Evolutionary conservation across 164 flowering plant species (phyloP).

Genomic region (Berberis thunbergii): DNA sequence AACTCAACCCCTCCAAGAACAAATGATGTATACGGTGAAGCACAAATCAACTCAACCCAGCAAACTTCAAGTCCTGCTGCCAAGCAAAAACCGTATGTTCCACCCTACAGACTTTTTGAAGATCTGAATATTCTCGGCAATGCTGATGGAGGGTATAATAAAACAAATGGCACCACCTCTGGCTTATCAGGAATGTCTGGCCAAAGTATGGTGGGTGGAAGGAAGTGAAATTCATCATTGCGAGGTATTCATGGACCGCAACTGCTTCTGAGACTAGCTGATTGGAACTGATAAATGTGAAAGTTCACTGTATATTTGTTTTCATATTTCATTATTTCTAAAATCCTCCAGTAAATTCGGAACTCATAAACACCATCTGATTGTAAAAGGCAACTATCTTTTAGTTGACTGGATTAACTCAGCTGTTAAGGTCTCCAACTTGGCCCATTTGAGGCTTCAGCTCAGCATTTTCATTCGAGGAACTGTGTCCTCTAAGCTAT

Average conservation of each 20-base stretch:
- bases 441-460: no score
- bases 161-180: constrained; percentile 12
- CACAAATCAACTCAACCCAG: constrained; percentile 15
- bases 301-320: no score
- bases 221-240: constrained; percentile 13
- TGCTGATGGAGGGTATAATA: constrained; percentile 38
- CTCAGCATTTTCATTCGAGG: no score
- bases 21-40: constrained; percentile 14
- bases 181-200: constrained; percentile 28
- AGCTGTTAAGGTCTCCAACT: no score
- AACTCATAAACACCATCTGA: no score
- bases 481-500: no score
- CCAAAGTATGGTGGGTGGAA: constrained; percentile 19
- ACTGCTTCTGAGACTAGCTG: not conserved
- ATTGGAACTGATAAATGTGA: no score
- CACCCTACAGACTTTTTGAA: constrained; percentile 81
- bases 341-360: no score
- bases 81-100: constrained; percentile 64
- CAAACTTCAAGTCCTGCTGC: constrained; percentile 18
- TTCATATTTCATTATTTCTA: no score
- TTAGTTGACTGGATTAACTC: no score
- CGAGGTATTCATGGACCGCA: not conserved
- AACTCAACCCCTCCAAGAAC: constrained; percentile 39
- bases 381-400: no score
- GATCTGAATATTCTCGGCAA: constrained; percentile 73